Evolutionary conservation across 257 asterid species (phyloP).

Genomic region (Handroanthus guayacan): DNA sequence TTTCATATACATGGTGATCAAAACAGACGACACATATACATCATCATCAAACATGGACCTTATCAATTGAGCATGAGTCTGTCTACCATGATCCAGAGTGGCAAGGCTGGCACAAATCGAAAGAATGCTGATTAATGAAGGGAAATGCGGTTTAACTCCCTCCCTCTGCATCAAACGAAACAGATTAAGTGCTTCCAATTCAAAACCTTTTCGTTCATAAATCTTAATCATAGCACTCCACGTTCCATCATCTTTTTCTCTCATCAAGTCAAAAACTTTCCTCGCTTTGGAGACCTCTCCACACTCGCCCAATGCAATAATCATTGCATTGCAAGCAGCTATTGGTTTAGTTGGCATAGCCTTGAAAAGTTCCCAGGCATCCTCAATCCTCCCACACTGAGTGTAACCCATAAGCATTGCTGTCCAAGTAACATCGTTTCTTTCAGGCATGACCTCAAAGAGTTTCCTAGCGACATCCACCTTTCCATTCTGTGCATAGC

Average conservation of each 20-base stretch:
- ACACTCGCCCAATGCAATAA: conserved; percentile 58
- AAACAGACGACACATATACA: conserved; percentile 55
- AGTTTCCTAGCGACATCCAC: conserved; percentile 76
- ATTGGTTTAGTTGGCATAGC: conserved; percentile 61
- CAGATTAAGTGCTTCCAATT: conserved; percentile 62
- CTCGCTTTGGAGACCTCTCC: conserved; percentile 60
- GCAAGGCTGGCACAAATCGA: conserved; percentile 78
- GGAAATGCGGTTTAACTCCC: conserved; percentile 60
- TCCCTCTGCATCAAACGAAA: conserved; percentile 64
- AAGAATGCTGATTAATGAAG: conserved; percentile 65
- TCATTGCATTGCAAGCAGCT: conserved; percentile 68
- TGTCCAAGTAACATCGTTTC: conserved; percentile 82
- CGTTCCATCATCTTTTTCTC: conserved; percentile 63
- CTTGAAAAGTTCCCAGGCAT: conserved; percentile 65
- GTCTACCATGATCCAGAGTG: conserved; percentile 67
- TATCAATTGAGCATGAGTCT: conserved; percentile 62
- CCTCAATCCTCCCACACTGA: conserved; percentile 63
- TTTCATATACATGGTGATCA: conserved; percentile 81
- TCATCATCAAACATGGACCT: conserved; percentile 54
- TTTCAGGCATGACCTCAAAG: conserved; percentile 87
- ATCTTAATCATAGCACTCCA: conserved; percentile 79
- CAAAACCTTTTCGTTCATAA: conserved; percentile 67
- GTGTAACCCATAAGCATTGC: conserved; percentile 72
- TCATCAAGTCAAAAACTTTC: conserved; percentile 62
- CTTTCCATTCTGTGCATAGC: conserved; percentile 68